Base-by-base conservation (phyloP, 2,329 filamentous ascomycete genomes). In the Cladophialophora exuberans region DNA sequence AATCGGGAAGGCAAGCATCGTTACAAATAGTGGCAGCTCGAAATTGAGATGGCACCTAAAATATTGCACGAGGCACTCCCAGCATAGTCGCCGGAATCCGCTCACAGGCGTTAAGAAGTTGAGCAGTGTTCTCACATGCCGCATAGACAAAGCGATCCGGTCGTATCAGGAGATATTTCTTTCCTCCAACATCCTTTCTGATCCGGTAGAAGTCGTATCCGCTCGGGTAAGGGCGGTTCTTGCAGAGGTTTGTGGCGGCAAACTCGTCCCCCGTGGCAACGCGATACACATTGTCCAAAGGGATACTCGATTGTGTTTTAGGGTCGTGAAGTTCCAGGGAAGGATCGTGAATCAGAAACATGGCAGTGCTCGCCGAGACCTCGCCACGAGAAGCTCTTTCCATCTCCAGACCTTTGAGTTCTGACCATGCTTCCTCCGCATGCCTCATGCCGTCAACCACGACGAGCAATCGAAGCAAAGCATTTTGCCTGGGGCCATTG, bases 61-160 rank as follows among this genome's bases (percentile, higher is more conserved):
- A 31, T 2, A 10, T 41, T 31, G 35, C 11, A 18, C 6, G 15
- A 11, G 43, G 41, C 25, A 38, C 45, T 15, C 38, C 31, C 10
- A 45, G 31, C 13, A 52, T 25, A 13, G 49, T 52, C 13, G n/a
- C 15, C 15, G 49, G 22, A 26, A 52, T 52, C 4, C 41, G 39
- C 26, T 46, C 30, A 31, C 49, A 52, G 28, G 49, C 49, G 3
- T 2, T 23, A 20, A 49, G 46, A 51, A 71, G 56, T 26, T 70
- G 65, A 7, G 11, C 22, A 2, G 13, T 54, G 4, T 56, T 63
- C 13, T 57, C 47, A 54, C 67, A 71, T 3, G 64, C 60, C 4
- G 69, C 69, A 59, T 67, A 73, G 1, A 72, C 62, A 38, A 70
- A 67, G 3, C 69, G 62, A 48, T 72, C 69, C 2, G 63, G 61